These are phyloP conservation scores for Metschnikowia baotianmanensis DNA, from an alignment of 805 yeast genomes.

Conservation along the genomic window DNA sequence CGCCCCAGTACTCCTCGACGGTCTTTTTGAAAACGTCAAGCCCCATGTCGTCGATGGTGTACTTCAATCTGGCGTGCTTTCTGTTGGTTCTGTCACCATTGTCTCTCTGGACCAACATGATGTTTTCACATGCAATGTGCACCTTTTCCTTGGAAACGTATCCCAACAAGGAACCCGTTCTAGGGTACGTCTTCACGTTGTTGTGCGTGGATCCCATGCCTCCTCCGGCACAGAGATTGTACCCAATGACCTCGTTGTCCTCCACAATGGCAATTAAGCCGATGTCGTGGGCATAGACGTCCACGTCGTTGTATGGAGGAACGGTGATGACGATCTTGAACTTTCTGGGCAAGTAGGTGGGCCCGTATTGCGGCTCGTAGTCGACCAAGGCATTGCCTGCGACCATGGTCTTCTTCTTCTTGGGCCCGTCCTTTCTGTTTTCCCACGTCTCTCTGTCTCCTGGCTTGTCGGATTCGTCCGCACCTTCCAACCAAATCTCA, in stretches of 20 bases:
- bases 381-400: constrained; percentile 83
- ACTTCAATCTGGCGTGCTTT: constrained; percentile 96
- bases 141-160: constrained; percentile 66
- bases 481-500: constrained; percentile 93
- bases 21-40: constrained; percentile 74
- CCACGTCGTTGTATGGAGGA: constrained; percentile 96
- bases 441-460: constrained; percentile 66
- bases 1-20: constrained; percentile 83
- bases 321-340: constrained; percentile 92
- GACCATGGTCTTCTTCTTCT: constrained; percentile 75
- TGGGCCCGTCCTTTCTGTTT: constrained; percentile 70
- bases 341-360: constrained; percentile 88
- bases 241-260: constrained; percentile 66
- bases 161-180: constrained; percentile 88
- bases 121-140: constrained; percentile 79
- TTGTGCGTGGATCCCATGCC: constrained; percentile 99
- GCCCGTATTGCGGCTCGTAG: constrained; percentile 85
- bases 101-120: constrained; percentile 93
- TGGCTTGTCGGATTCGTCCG: constrained; percentile 66
- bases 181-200: constrained; percentile 93
- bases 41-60: constrained; percentile 93
- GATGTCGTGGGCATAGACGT: constrained; percentile 92
- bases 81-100: constrained; percentile 93
- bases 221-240: constrained; percentile 91
- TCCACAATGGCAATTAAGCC: constrained; percentile 87